Evolutionary conservation across 2,329 filamentous ascomycete species (phyloP), one percentile per base, ranked within the genome.

Genomic region (Chaetomiaceae sp.): DNA sequence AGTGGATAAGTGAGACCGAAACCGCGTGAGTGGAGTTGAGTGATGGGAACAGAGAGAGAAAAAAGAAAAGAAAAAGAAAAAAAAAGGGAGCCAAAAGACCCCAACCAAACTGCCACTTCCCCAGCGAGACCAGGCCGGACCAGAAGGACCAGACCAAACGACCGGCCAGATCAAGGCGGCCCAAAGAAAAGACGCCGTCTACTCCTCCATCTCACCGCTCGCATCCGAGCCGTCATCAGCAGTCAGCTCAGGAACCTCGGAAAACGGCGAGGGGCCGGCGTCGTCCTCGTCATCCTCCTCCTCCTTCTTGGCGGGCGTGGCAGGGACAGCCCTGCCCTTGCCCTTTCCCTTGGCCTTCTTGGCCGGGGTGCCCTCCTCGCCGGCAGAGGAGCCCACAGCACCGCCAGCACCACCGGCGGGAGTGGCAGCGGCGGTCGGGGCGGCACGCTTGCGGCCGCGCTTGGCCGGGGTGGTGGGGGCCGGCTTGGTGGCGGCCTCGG

Each of bases 381-480:
- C 40, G 13, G 9, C 25, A 20, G 14, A 8, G 27, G 14, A 13
- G 14, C 14, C 33, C 4, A 13, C 33, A 7, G 14, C 25, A 8
- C n/a, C 10, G 2, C 25, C n/a, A 18, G 14, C 40, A 43, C 9
- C 23, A 30, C 14, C 23, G 21, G 38, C 21, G 13, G 38, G 5
- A 9, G 38, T 9, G 13, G 23, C 14, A n/a, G 5, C 40, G 16
- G 40, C 40, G 4, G 40, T 14, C 4, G 23, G 11, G 10, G 34
- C 47, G 21, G 18, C 20, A 32, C 32, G 30, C 18, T 47, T 34
- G 23, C 23, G 36, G 1, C 18, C 7, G 16, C 30, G 29, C n/a
- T 51, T 48, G 8, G 46, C 37, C 0, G 54, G 38, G 30, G 54
- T 47, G n/a, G n/a, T 18, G 14, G 32, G 43, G 33, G 32, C 29